Conservation (phyloP, 225 moss, liverwort and hornwort species). For the Pseudoscleropodium purum region DNA sequence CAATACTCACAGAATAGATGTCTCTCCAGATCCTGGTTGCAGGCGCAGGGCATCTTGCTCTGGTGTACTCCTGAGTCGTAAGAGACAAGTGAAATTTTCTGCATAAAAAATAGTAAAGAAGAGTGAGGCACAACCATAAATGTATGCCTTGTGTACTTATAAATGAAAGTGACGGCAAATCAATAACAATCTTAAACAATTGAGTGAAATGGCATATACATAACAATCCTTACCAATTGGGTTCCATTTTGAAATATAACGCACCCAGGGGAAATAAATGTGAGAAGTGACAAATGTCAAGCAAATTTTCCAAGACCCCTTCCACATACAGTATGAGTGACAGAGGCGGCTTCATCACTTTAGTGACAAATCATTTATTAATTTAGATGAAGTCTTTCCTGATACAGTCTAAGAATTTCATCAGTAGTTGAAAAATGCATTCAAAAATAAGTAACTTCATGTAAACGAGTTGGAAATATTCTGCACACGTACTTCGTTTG, state of each 20-base stretch:
- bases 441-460: not conserved
- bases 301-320: not conserved
- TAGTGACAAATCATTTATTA: not conserved
- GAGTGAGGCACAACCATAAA: not conserved
- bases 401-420: not conserved
- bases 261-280: not conserved
- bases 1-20: constrained; percentile 55
- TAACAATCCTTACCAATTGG: not conserved
- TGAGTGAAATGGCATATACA: not conserved
- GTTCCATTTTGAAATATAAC: not conserved
- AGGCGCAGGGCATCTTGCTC: constrained; percentile 65
- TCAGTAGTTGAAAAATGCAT: not conserved
- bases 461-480: not conserved
- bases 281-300: not conserved
- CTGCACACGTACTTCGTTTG: not conserved
- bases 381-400: too few relatives aligned
- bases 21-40: constrained; percentile 73
- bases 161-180: not conserved
- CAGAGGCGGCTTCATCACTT: not conserved
- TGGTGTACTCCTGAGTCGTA: constrained; percentile 71
- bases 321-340: not conserved
- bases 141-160: not conserved
- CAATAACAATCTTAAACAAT: not conserved
- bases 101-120: constrained; percentile 3
- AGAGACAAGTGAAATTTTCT: constrained; percentile 66